Percentiles rank a stretch among this genome's conserved stretches.
Evolutionary conservation across 73 alveolate species (phyloP).

Genomic region (Paramecium caudatum): DNA sequence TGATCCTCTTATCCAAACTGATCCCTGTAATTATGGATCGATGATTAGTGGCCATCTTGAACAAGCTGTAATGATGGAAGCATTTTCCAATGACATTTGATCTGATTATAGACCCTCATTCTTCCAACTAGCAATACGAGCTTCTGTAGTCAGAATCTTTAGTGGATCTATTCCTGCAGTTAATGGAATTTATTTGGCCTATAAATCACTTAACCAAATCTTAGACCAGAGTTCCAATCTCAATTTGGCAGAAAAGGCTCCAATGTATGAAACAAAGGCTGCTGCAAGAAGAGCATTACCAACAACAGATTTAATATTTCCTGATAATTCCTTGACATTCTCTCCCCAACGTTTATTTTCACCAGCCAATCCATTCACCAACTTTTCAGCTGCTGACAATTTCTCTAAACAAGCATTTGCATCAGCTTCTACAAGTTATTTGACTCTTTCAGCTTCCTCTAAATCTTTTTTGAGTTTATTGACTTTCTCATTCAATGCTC

Average conservation of each 20-base stretch:
- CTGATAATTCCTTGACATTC: slow-evolving; percentile 91
- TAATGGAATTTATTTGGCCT: slow-evolving; percentile 94
- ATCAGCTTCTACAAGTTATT: slow-evolving; percentile 95
- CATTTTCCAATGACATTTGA: slow-evolving; percentile 99
- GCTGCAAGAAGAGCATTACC: slow-evolving; percentile 99
- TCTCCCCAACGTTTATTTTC: slow-evolving; percentile 98
- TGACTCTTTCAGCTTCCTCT: slow-evolving; percentile 94
- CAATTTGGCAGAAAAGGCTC: slow-evolving; percentile 98
- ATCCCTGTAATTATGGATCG: slow-evolving; percentile 99
- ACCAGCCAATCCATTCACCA: slow-evolving; percentile 97
- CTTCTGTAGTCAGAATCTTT: slow-evolving; percentile 97
- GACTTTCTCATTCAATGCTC: slow-evolving; percentile 95
- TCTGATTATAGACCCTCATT: slow-evolving; percentile 99
- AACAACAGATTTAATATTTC: slow-evolving; percentile 93
- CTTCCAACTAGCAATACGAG: slow-evolving; percentile 98
- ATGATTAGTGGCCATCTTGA: slow-evolving; percentile 99
- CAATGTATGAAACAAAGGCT: slow-evolving; percentile 99
- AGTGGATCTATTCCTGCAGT: slow-evolving; percentile 98
- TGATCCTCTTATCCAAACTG: slow-evolving; percentile 97
- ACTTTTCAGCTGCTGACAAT: slow-evolving; percentile 96
- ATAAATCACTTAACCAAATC: slow-evolving; percentile 92
- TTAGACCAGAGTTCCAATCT: slow-evolving; percentile 96
- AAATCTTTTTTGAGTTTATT: slow-evolving; percentile 90
- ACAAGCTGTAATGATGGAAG: slow-evolving; percentile 97
- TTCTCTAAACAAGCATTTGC: slow-evolving; percentile 93